Percentiles rank a stretch among this genome's conserved stretches.
Conservation (phyloP, 495 filamentous ascomycete species). For the Penicillium robsamsonii region DNA sequence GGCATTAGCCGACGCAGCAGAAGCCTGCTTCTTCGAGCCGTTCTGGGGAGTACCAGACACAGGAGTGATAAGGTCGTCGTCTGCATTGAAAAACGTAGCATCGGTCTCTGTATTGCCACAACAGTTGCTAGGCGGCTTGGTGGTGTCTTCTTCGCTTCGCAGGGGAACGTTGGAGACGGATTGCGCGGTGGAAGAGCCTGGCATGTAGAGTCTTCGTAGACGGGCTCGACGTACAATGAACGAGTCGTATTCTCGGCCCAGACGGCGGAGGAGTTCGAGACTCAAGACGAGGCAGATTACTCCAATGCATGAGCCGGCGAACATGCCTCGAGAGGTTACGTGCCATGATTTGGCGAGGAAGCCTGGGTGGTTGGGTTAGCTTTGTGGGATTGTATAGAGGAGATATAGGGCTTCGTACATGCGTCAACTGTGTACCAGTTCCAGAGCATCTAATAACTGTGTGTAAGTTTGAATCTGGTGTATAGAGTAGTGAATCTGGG, state of each 20-base stretch:
- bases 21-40: neutral
- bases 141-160: neutral
- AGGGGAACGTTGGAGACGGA: neutral
- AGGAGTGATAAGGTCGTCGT: constrained; percentile 13
- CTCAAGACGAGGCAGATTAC: constrained; percentile 59
- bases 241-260: constrained; percentile 58
- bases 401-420: constrained; percentile 38
- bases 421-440: constrained; percentile 71
- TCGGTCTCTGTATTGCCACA: neutral
- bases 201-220: constrained; percentile 18
- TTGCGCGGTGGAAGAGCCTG: neutral
- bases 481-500: neutral
- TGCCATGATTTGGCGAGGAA: constrained; percentile 68
- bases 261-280: constrained; percentile 63
- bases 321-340: constrained; percentile 57
- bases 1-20: neutral
- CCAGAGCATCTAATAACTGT: constrained; percentile 63
- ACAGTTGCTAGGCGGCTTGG: constrained; percentile 5
- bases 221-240: constrained; percentile 49
- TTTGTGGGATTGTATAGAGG: constrained; percentile 9
- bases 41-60: neutral
- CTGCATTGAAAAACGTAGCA: neutral
- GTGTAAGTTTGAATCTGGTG: constrained; percentile 5
- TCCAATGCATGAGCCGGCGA: constrained; percentile 70
- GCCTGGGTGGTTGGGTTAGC: constrained; percentile 27